These are phyloP conservation scores for Trichomonas gallinae DNA, from an alignment of 208 protist species.

Conservation along the genomic window DNA sequence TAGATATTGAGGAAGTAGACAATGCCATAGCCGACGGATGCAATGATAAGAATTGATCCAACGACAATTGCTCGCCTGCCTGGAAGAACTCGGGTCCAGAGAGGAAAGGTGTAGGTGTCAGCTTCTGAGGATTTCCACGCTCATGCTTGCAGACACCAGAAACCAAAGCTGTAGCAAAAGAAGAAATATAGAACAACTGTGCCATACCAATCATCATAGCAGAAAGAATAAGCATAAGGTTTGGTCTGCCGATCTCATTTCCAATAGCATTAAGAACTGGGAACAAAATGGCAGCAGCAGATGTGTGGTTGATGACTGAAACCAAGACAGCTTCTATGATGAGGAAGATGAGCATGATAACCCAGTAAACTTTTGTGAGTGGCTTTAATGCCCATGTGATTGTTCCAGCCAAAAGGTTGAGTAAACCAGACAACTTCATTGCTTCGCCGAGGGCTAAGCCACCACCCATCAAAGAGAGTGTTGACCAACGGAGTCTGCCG, in stretches of 20 bases:
- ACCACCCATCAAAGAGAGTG: background rate
- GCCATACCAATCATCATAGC: background rate
- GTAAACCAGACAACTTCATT: background rate
- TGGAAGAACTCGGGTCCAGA: background rate
- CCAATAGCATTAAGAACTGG: constrained; percentile 8
- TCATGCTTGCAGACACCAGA: background rate
- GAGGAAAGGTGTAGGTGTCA: background rate
- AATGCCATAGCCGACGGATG: background rate
- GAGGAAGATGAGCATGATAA: background rate
- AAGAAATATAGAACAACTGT: background rate
- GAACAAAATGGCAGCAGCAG: constrained; percentile 12
- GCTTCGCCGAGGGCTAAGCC: background rate
- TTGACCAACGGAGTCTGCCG: background rate
- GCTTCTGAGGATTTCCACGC: background rate
- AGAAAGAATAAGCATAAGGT: background rate
- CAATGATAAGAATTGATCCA: background rate
- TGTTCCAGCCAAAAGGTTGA: background rate
- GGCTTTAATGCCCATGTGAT: background rate
- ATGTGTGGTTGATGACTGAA: constrained; percentile 4
- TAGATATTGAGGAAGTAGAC: background rate
- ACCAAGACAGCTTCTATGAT: background rate
- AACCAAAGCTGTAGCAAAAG: background rate
- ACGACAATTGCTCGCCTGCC: background rate
- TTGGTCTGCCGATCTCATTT: background rate
- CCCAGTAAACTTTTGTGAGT: background rate